phyloP scores from a whole-genome alignment of 108 stramenopile genomes.

The Fragilariopsis cylindrus region DNA sequence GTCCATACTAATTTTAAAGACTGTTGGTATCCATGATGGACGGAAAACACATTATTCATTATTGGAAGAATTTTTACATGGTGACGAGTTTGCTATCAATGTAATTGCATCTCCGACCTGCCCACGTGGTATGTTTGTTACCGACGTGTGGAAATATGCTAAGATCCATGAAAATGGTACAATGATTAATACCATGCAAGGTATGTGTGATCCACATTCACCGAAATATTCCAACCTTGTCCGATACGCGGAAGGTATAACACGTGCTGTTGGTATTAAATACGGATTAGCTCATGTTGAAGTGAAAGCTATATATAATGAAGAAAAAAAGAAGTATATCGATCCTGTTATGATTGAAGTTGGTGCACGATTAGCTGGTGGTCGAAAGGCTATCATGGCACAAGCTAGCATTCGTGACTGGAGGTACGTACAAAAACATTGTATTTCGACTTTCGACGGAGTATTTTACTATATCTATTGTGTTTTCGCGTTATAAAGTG shows the following conservation, averaged over 20 bases:
- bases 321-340: background rate
- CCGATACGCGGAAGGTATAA: constrained; percentile 56
- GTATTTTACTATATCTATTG: no score
- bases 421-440: background rate
- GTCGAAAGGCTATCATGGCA: constrained; percentile 62
- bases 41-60: constrained; percentile 52
- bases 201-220: constrained; percentile 51
- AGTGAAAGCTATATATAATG: constrained; percentile 28
- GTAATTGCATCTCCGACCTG: constrained; percentile 50
- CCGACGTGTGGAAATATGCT: constrained; percentile 62
- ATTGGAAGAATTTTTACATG: constrained; percentile 56
- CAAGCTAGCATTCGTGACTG: constrained; percentile 43
- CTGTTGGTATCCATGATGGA: constrained; percentile 50
- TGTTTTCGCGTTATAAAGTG: no score
- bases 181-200: constrained; percentile 1
- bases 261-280: constrained; percentile 62
- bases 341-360: constrained; percentile 57
- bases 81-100: constrained; percentile 59
- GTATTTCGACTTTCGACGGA: no score
- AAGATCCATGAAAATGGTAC: constrained; percentile 48
- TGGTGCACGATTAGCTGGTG: constrained; percentile 59
- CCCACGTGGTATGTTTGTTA: constrained; percentile 53
- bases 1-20: constrained; percentile 45
- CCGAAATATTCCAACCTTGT: constrained; percentile 34
- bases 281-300: constrained; percentile 57